Base-by-base conservation (phyloP, 805 yeast genomes). In the Jamesozyma gamospora region DNA sequence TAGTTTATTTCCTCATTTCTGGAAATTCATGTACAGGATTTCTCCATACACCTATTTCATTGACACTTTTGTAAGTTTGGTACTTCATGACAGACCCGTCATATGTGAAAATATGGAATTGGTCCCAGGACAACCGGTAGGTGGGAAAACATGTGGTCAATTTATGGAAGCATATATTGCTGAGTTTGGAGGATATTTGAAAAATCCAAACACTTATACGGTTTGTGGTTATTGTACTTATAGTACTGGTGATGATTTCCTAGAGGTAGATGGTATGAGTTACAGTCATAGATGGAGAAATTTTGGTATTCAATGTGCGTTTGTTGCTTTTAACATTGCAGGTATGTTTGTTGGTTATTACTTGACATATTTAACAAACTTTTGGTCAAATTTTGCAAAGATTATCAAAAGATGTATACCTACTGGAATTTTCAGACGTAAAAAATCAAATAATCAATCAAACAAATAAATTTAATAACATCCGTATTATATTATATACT, bases 11-110 rank as follows among this genome's bases (percentile, higher is more conserved):
- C 90, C 92, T 13, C 74, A 82, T 1, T 84, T 84, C 65, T 83
- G 84, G 83, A 64, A 67, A 21, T 79, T 77, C 62, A 75, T 79
- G 82, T 79, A 77, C 65, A 66, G 82, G 53, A 69, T 66, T 15
- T 73, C 77, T 19, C 84, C 86, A 15, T 64, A 77, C 45, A 75
- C 83, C 0, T 79, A 77, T 48, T 67, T 77, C 61, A 62, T 79
- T 41, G 58, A 65, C 12, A 66, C 75, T 18, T 67, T 80, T 44
- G 66, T 77, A 38, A 67, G 64, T 28, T 62, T 54, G 18, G 62
- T 70, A 31, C 63, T 70, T 50, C 79, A 78, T 45, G 72, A 67
- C 34, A 66, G 73, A 44, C 51, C 55, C 24, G 81, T 82, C 12
- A 49, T 39, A 13, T 81, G 87, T 58, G 49, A 56, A 8, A 47